Conservation (phyloP, 495 filamentous ascomycete genomes). For the Friedmanniomyces simplex region DNA sequence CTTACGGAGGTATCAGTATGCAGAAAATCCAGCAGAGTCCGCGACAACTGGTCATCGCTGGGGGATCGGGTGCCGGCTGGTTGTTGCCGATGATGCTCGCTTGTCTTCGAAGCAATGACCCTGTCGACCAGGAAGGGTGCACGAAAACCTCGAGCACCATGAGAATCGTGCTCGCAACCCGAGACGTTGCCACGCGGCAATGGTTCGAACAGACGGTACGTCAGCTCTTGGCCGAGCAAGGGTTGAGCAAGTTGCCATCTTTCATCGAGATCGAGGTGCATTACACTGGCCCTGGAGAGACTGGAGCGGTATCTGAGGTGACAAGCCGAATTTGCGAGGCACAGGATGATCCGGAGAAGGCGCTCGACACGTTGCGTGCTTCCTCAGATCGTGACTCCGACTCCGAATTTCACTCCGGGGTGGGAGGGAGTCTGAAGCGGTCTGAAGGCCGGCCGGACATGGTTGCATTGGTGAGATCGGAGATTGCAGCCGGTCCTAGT, state of each 20-base stretch:
- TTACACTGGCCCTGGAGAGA: background rate
- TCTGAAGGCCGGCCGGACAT: no score
- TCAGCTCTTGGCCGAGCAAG: background rate
- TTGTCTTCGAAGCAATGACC: background rate
- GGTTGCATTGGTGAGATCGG: conserved; percentile 25
- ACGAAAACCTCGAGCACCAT: no score
- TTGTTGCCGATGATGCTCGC: conserved; percentile 36
- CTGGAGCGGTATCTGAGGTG: no score
- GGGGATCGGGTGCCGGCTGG: conserved; percentile 47
- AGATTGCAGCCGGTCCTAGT: conserved; percentile 8
- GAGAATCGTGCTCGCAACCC: background rate
- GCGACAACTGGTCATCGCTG: conserved; percentile 39
- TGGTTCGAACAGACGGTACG: background rate
- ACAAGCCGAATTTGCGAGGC: no score
- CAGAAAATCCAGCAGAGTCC: conserved; percentile 29
- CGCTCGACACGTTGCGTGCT: no score
- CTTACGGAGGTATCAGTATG: conserved; percentile 38
- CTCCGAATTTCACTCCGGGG: no score
- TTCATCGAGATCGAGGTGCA: background rate
- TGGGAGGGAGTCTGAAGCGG: no score
- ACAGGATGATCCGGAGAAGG: no score
- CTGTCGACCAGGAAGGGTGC: background rate
- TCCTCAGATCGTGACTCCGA: no score
- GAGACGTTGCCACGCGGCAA: background rate
- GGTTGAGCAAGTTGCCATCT: background rate